Percentiles rank a stretch among this genome's conserved stretches.
These are phyloP conservation scores for Agastache rugosa DNA, from an alignment of 257 asterid species.

Conservation along the genomic window DNA sequence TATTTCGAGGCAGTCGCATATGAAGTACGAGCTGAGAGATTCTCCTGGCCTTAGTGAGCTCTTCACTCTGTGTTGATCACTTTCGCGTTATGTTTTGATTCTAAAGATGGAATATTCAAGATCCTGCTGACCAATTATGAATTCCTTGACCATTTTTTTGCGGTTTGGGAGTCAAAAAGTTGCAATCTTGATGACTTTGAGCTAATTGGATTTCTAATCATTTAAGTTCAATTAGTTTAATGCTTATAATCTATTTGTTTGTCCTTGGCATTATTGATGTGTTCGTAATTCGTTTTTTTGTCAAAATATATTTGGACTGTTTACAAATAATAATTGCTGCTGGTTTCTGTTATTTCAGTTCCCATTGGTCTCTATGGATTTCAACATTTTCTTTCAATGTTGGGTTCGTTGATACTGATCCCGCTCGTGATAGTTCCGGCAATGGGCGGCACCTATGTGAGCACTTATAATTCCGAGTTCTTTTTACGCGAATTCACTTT, in stretches of 20 bases:
- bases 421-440: constrained; percentile 99
- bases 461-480: constrained; percentile 52
- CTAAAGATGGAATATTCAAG: constrained; percentile 24
- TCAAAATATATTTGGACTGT: background rate
- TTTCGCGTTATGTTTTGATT: background rate
- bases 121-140: constrained; percentile 6
- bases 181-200: constrained; percentile 30
- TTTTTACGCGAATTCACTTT: background rate
- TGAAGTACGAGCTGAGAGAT: constrained; percentile 94
- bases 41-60: constrained; percentile 91
- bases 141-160: background rate
- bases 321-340: constrained; percentile 16
- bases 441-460: constrained; percentile 98
- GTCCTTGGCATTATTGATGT: constrained; percentile 20
- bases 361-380: constrained; percentile 94
- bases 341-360: constrained; percentile 63
- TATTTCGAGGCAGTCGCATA: constrained; percentile 71
- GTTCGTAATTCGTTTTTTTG: background rate
- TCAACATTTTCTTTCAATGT: constrained; percentile 89
- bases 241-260: constrained; percentile 2
- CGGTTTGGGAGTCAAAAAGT: constrained; percentile 22
- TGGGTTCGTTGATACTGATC: constrained; percentile 92
- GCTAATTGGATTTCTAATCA: constrained; percentile 14
- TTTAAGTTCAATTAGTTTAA: constrained; percentile 9
- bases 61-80: background rate